phyloP scores from a whole-genome alignment of 768 basidiomycete species.

The Fomitopsis serialis region DNA sequence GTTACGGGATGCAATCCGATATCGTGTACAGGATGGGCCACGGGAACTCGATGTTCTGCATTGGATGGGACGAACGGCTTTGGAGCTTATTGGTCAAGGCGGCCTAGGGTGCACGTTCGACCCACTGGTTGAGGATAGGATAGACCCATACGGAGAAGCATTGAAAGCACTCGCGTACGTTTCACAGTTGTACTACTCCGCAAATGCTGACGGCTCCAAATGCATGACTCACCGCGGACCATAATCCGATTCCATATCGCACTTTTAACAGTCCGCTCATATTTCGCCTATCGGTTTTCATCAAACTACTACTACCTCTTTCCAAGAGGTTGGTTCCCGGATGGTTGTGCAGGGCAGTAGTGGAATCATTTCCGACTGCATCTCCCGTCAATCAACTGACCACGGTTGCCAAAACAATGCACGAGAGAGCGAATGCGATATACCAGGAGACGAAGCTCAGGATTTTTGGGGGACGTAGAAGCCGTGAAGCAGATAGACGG shows the following conservation, averaged over 20 bases:
- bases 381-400: not conserved
- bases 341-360: not conserved
- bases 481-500: slow-evolving; percentile 19
- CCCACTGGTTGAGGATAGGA: slow-evolving; percentile 25
- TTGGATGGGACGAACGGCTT: slow-evolving; percentile 21
- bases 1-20: slow-evolving; percentile 4
- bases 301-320: slow-evolving; percentile 23
- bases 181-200: slow-evolving; percentile 8
- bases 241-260: slow-evolving; percentile 24
- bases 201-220: too few species aligned
- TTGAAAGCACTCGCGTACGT: slow-evolving; percentile 24
- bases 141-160: slow-evolving; percentile 4
- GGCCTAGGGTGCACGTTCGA: slow-evolving; percentile 38
- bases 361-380: slow-evolving; percentile 10
- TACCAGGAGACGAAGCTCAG: slow-evolving; percentile 28
- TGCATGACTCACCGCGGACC: too few species aligned
- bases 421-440: slow-evolving; percentile 36
- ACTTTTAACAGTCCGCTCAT: slow-evolving; percentile 23
- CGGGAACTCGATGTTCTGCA: slow-evolving; percentile 16
- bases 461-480: slow-evolving; percentile 20
- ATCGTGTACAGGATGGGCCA: not conserved
- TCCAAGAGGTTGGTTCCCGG: not conserved
- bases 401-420: slow-evolving; percentile 42
- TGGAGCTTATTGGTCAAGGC: slow-evolving; percentile 38
- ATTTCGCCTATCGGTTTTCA: slow-evolving; percentile 24